These are phyloP conservation scores for Blastomyces silverae DNA, from an alignment of 2,329 filamentous ascomycete genomes.

Conservation along the genomic window DNA sequence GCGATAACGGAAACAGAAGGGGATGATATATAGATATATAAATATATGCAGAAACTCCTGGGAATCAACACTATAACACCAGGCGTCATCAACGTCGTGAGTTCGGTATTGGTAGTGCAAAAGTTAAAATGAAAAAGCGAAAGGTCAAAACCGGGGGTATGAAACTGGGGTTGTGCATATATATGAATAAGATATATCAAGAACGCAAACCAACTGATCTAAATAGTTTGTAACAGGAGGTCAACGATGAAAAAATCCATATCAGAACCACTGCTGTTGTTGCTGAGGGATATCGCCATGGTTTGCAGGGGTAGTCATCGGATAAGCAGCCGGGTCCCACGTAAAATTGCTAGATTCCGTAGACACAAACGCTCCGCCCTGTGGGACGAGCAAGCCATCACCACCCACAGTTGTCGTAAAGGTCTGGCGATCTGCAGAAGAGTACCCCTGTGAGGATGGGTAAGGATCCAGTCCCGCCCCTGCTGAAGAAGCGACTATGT, in stretches of 20 bases:
- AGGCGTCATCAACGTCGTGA: slow-evolving; percentile 9
- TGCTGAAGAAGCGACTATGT: background rate
- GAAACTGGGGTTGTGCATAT: background rate
- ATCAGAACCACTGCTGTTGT: slow-evolving; percentile 12
- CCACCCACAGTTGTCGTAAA: background rate
- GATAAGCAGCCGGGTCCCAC: slow-evolving; percentile 1
- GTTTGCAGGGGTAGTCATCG: slow-evolving; percentile 17
- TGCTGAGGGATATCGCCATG: slow-evolving; percentile 18
- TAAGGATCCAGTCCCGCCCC: background rate
- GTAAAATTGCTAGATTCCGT: slow-evolving; percentile 1
- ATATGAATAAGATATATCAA: background rate
- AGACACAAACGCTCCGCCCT: background rate
- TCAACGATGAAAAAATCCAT: background rate
- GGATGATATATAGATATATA: background rate
- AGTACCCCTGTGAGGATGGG: background rate
- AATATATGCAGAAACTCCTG: slow-evolving; percentile 3
- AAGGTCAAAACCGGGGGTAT: background rate
- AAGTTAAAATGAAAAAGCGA: background rate
- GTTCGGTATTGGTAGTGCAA: background rate
- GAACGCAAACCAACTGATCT: background rate
- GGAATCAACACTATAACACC: slow-evolving; percentile 1
- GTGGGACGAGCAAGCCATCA: background rate
- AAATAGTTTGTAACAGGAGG: background rate
- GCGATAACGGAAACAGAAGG: background rate
- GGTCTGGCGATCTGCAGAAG: background rate